Evolutionary conservation across 2,329 filamentous ascomycete genomes (phyloP).

Genomic region (Hortaea werneckii): DNA sequence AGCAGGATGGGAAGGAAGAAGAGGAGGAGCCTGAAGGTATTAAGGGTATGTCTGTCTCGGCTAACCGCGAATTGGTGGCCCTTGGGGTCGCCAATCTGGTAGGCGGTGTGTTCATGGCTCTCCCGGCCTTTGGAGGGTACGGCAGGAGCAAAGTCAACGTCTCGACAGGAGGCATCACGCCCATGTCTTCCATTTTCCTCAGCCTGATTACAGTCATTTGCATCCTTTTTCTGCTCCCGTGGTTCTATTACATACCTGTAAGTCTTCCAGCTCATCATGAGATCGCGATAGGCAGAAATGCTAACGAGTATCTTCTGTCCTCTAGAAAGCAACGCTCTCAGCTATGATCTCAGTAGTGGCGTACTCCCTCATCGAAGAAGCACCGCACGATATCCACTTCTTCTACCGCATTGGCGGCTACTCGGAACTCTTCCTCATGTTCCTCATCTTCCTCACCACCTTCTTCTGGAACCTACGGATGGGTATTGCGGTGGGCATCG

Average conservation of each 20-base stretch:
- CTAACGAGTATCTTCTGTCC: background rate
- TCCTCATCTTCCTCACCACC: conserved; percentile 79
- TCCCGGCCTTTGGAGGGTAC: conserved; percentile 93
- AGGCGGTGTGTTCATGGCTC: conserved; percentile 80
- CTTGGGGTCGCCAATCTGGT: conserved; percentile 85
- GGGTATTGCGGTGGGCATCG: conserved; percentile 88
- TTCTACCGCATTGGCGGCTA: conserved; percentile 79
- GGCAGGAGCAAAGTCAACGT: conserved; percentile 92
- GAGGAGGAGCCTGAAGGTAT: conserved; percentile 43
- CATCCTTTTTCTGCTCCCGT: conserved; percentile 73
- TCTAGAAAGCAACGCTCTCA: conserved; percentile 80
- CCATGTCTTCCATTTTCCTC: conserved; percentile 85
- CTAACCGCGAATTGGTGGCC: conserved; percentile 88
- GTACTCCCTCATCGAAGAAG: conserved; percentile 89
- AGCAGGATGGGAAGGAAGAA: conserved; percentile 19
- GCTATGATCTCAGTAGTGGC: conserved; percentile 94
- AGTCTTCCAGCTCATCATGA: conserved; percentile 28
- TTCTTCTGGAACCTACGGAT: conserved; percentile 91
- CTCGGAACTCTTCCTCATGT: conserved; percentile 78
- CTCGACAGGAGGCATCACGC: conserved; percentile 81
- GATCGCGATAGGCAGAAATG: background rate
- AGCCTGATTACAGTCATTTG: conserved; percentile 72
- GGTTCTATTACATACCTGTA: conserved; percentile 92
- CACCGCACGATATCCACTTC: conserved; percentile 82
- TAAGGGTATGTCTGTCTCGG: conserved; percentile 69